These are phyloP conservation scores for Coemansia sp. DNA, from an alignment of 192 early-diverging fungal genomes.

Conservation along the genomic window DNA sequence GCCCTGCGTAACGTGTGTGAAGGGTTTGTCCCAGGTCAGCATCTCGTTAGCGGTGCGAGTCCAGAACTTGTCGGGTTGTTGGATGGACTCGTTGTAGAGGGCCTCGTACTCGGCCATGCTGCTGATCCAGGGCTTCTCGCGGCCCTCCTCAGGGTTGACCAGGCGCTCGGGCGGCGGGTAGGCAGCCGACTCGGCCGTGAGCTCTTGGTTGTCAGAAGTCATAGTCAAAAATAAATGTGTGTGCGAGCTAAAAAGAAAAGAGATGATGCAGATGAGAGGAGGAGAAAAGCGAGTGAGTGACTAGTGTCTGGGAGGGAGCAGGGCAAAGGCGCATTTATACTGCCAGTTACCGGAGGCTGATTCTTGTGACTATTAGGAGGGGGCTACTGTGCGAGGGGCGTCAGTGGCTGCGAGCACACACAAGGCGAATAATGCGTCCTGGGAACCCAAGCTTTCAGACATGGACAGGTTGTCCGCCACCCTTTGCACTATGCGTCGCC, in stretches of 20 bases:
- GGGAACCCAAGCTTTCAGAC: neutral
- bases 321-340: neutral
- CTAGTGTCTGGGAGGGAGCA: neutral
- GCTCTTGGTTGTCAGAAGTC: constrained; percentile 42
- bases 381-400: neutral
- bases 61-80: constrained; percentile 83
- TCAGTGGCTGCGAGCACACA: neutral
- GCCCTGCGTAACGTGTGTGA: constrained; percentile 71
- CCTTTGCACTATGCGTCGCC: neutral
- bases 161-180: constrained; percentile 68
- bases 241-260: neutral
- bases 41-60: constrained; percentile 80
- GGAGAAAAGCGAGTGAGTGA: neutral
- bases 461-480: neutral
- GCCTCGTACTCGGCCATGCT: constrained; percentile 79
- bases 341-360: neutral
- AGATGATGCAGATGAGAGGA: neutral
- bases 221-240: constrained; percentile 17
- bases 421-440: neutral
- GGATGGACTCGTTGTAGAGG: constrained; percentile 79
- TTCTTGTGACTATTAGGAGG: neutral
- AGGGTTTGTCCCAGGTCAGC: constrained; percentile 82
- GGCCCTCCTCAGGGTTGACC: constrained; percentile 50
- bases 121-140: constrained; percentile 68
- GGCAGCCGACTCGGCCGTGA: constrained; percentile 21